phyloP scores from a whole-genome alignment of 768 basidiomycete genomes.

The Kwoniella newhampshirensis region DNA sequence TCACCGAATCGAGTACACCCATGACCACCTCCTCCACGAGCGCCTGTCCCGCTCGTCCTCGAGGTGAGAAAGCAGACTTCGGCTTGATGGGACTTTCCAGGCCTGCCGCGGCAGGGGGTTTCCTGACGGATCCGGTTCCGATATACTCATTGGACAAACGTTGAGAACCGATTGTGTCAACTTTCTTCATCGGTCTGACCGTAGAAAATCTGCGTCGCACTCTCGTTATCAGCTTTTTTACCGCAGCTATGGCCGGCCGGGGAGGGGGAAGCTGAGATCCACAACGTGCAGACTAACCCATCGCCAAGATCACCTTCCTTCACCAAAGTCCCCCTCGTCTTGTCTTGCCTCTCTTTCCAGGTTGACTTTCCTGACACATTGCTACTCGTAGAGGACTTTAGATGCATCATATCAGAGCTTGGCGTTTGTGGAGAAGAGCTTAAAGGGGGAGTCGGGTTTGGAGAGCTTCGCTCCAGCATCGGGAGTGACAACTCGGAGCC shows the following conservation, averaged over 20 bases:
- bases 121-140: constrained; percentile 59
- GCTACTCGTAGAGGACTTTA: constrained; percentile 19
- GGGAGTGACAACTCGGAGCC: constrained; percentile 58
- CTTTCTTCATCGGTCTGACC: constrained; percentile 88
- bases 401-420: constrained; percentile 65
- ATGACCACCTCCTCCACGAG: constrained; percentile 83
- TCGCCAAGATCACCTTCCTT: constrained; percentile 80
- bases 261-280: neutral
- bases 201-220: constrained; percentile 63
- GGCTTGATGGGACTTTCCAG: constrained; percentile 11
- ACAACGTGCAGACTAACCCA: constrained; percentile 55
- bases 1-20: constrained; percentile 72
- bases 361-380: constrained; percentile 63
- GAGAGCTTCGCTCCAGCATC: constrained; percentile 54
- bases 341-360: constrained; percentile 70
- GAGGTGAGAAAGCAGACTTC: constrained; percentile 1
- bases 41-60: constrained; percentile 49
- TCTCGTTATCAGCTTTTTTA: neutral
- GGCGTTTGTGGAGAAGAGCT: constrained; percentile 58
- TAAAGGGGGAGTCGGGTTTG: constrained; percentile 38
- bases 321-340: constrained; percentile 71
- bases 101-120: neutral
- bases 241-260: too few relatives aligned
- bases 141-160: constrained; percentile 77
- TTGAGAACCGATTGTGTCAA: constrained; percentile 75